Evolutionary conservation across 139 green algal genomes (phyloP).

Genomic region (Zygnema cylindricum): DNA sequence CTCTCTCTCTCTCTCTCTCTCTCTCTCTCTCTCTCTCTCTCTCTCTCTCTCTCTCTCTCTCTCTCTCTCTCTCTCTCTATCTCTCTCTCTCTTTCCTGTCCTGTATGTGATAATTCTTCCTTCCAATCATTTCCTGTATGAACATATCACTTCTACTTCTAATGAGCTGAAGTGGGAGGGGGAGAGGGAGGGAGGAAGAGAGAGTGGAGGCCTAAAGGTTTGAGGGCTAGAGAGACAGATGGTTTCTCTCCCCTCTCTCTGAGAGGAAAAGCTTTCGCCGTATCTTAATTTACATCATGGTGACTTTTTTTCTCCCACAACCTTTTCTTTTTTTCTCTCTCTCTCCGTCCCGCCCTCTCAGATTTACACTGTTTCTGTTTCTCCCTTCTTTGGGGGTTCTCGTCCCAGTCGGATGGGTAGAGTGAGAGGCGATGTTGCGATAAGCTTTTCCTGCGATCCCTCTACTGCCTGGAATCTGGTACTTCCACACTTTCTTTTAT

Average conservation of each 20-base stretch:
- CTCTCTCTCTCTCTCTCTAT: not conserved
- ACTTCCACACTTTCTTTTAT: not conserved
- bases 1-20: not conserved
- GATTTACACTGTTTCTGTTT: slow-evolving; percentile 72
- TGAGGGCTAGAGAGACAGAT: no score
- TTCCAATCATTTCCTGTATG: not conserved
- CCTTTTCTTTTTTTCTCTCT: slow-evolving; percentile 1
- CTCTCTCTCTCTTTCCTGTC: not conserved
- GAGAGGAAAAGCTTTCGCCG: not conserved
- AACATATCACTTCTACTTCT: not conserved
- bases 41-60: slow-evolving; percentile 23
- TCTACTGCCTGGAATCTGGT: slow-evolving; percentile 63
- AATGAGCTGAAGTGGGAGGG: no score
- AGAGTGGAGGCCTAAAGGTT: no score
- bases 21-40: slow-evolving; percentile 8
- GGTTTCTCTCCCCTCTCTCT: not conserved
- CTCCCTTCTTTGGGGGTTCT: slow-evolving; percentile 61
- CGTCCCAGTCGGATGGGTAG: slow-evolving; percentile 65
- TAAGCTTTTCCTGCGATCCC: slow-evolving; percentile 85
- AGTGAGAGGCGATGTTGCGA: slow-evolving; percentile 74
- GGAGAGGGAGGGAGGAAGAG: no score
- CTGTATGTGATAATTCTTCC: not conserved
- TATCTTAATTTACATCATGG: not conserved
- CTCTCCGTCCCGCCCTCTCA: slow-evolving; percentile 3
- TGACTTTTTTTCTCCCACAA: not conserved